Conservation (phyloP, 75 land plant species). For the Picea glauca region DNA sequence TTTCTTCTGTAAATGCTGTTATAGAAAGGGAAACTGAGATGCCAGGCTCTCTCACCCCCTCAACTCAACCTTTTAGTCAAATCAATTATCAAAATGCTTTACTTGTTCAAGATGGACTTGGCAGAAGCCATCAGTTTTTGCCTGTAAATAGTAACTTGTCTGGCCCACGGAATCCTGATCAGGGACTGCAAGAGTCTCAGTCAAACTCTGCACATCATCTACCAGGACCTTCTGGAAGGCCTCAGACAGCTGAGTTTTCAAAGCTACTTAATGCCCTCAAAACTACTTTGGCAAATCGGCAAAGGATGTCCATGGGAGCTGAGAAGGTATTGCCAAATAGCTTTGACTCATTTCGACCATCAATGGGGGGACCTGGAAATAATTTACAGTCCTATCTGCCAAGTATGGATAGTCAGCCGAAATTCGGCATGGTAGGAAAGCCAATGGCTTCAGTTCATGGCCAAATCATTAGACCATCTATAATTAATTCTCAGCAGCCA, state of each 20-base stretch:
- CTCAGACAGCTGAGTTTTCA: neutral
- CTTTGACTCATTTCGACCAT: constrained; percentile 7
- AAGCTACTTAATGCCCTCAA: constrained; percentile 3
- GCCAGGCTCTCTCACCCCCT: neutral
- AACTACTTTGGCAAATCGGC: neutral
- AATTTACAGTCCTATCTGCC: neutral
- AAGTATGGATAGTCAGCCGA: neutral
- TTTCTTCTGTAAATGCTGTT: neutral
- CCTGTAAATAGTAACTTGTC: neutral
- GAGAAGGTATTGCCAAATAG: neutral
- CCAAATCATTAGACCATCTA: neutral
- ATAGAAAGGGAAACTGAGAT: neutral
- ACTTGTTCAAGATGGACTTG: constrained; percentile 2
- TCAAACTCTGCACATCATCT: neutral
- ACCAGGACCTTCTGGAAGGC: neutral
- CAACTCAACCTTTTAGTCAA: neutral
- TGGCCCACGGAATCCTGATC: neutral
- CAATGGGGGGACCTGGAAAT: neutral
- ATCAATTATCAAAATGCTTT: constrained; percentile 1
- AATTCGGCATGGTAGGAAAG: constrained; percentile 2
- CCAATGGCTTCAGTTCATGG: neutral
- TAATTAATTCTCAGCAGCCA: constrained; percentile 9
- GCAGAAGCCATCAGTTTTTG: constrained; percentile 1
- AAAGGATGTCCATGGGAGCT: neutral
- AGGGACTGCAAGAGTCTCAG: neutral